Evolutionary conservation across 345 rosid genomes (phyloP), one percentile per base, ranked within the genome.

Genomic region (Eucalyptus erythrocorys): DNA sequence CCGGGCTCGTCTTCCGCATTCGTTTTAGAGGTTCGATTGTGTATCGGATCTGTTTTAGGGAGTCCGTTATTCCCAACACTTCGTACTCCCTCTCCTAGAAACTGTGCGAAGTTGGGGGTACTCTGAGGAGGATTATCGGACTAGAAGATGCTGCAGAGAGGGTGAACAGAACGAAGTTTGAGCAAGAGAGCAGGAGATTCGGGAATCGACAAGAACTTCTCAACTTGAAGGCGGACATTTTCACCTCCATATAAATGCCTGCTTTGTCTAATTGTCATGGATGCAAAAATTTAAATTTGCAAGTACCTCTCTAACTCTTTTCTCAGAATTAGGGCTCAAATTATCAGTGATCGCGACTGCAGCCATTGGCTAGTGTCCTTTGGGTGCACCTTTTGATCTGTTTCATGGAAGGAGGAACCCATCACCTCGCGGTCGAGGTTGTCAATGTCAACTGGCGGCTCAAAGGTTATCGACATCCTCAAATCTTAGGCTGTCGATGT

Each of bases 21-120:
- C n/a, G n/a, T n/a, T n/a, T n/a, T n/a, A n/a, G n/a, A n/a, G n/a
- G n/a, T n/a, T n/a, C n/a, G n/a, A n/a, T n/a, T n/a, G n/a, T n/a
- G n/a, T n/a, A n/a, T n/a, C n/a, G n/a, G n/a, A n/a, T n/a, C n/a
- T n/a, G n/a, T n/a, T n/a, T n/a, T n/a, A n/a, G n/a, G n/a, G n/a
- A n/a, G n/a, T n/a, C n/a, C n/a, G n/a, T n/a, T n/a, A n/a, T n/a
- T n/a, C 92, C 95, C 17, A 92, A 26, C 27, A 91, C 95, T 27
- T 92, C 92, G 51, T 93, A 93, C 68, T 94, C 95, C 79, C 93
- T 92, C 48, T 93, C 94, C 96, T 94, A 94, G 43, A 90, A 92
- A 11, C 50, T 86, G 24, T 94, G 93, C 42, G 94, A 91, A 50
- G 96, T 91, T 48, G 95, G 95, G n/a, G 93, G 96, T 88, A n/a